Evolutionary conservation across 1,284 basidiomycete genomes (phyloP).

Genomic region (Sanguinoderma infundibulare): DNA sequence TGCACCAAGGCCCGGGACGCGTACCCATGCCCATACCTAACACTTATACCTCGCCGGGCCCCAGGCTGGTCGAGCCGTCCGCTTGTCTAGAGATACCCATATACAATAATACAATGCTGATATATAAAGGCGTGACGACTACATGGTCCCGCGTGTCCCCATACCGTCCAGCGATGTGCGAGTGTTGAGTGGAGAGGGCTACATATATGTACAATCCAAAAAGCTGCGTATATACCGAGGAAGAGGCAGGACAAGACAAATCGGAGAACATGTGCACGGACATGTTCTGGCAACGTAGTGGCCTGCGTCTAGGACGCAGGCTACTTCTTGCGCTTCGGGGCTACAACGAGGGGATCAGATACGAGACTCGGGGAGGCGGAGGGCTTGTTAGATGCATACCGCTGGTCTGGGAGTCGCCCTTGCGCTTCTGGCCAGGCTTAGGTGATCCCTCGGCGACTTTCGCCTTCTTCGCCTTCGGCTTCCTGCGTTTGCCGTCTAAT

Average conservation of each 20-base stretch:
- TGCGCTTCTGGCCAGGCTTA: constrained; percentile 38
- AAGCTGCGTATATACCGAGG: background rate
- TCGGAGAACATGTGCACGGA: background rate
- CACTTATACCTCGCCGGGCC: background rate
- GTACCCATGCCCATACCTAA: background rate
- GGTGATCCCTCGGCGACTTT: constrained; percentile 28
- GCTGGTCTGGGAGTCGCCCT: constrained; percentile 31
- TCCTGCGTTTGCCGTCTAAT: constrained; percentile 31
- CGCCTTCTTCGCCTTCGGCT: constrained; percentile 21
- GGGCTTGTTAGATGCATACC: constrained; percentile 8
- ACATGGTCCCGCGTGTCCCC: constrained; percentile 9
- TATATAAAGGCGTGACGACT: constrained; percentile 7
- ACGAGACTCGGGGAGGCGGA: background rate
- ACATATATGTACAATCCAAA: constrained; percentile 1
- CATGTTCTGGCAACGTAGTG: background rate
- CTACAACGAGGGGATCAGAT: constrained; percentile 12
- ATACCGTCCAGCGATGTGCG: constrained; percentile 3
- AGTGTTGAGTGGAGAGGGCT: background rate
- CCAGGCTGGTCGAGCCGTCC: background rate
- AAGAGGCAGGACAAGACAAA: background rate
- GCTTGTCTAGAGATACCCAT: constrained; percentile 17
- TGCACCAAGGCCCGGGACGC: background rate
- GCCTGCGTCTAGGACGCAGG: background rate
- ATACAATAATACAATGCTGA: constrained; percentile 16
- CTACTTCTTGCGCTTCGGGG: constrained; percentile 38